These are phyloP conservation scores for Diaporthe longicolla DNA, from an alignment of 2,329 filamentous ascomycete species.

Conservation along the genomic window DNA sequence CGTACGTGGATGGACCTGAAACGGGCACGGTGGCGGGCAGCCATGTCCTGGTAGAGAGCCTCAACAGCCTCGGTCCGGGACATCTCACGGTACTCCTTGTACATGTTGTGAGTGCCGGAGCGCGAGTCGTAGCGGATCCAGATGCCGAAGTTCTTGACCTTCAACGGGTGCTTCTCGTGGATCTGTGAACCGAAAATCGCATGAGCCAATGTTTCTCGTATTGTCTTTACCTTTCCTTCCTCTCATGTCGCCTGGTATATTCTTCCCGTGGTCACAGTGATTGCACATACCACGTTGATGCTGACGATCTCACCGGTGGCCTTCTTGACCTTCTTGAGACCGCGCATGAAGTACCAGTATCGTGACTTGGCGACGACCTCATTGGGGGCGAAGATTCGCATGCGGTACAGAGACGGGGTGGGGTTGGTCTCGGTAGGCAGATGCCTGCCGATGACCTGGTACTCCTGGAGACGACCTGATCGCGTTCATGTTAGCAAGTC, in stretches of 20 bases:
- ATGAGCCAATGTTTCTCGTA: constrained; percentile 38
- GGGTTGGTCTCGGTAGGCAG: constrained; percentile 98
- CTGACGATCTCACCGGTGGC: constrained; percentile 99
- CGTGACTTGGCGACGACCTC: constrained; percentile 98
- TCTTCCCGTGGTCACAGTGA: constrained; percentile 33
- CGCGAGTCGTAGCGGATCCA: constrained; percentile 99
- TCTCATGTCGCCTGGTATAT: constrained; percentile 31
- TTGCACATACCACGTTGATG: constrained; percentile 87
- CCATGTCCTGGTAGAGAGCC: constrained; percentile 99
- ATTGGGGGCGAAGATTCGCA: constrained; percentile 99
- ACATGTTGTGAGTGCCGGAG: constrained; percentile 99
- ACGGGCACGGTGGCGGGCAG: constrained; percentile 96
- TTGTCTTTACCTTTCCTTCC: neutral
- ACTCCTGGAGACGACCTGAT: constrained; percentile 98
- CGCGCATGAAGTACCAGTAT: constrained; percentile 99
- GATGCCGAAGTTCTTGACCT: constrained; percentile 99
- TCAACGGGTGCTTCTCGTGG: constrained; percentile 97
- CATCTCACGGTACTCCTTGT: constrained; percentile 99
- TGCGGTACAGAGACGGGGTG: constrained; percentile 98
- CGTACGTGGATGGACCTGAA: constrained; percentile 99
- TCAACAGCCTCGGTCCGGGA: constrained; percentile 95
- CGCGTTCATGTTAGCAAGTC: constrained; percentile 37
- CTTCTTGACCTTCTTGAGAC: constrained; percentile 99
- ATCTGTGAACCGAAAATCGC: constrained; percentile 70
- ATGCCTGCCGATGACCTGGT: constrained; percentile 99